These are phyloP conservation scores for Tephrocybe sp. DNA, from an alignment of 768 basidiomycete species.

Conservation along the genomic window DNA sequence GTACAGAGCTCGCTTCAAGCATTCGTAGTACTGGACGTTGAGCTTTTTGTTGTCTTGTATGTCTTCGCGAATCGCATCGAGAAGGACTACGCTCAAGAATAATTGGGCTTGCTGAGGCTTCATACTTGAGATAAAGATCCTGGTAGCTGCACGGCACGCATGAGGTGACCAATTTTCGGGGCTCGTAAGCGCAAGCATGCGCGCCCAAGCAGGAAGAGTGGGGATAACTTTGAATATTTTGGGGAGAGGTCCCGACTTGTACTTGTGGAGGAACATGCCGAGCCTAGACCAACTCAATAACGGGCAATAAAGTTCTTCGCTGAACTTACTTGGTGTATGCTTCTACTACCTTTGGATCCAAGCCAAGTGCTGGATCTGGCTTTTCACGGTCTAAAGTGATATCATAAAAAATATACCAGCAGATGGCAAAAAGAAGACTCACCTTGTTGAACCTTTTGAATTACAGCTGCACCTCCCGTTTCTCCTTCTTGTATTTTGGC, in stretches of 20 bases:
- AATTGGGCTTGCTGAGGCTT: conserved; percentile 93
- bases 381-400: conserved; percentile 42
- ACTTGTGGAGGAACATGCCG: conserved; percentile 79
- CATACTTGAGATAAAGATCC: conserved; percentile 95
- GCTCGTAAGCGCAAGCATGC: conserved; percentile 87
- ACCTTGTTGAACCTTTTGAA: conserved; percentile 66
- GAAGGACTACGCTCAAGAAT: conserved; percentile 87
- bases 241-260: conserved; percentile 92
- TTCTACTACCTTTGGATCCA: conserved; percentile 91
- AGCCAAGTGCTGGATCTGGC: conserved; percentile 81
- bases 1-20: conserved; percentile 88
- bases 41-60: conserved; percentile 86
- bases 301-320: not conserved
- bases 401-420: not conserved
- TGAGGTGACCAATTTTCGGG: conserved; percentile 97
- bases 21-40: conserved; percentile 91
- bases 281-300: conserved; percentile 52
- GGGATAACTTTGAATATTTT: conserved; percentile 99
- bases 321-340: conserved; percentile 83
- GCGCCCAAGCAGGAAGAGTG: conserved; percentile 93
- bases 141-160: conserved; percentile 91
- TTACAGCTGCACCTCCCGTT: conserved; percentile 49
- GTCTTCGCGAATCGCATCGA: conserved; percentile 88
- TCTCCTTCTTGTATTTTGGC: conserved; percentile 80
- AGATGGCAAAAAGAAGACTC: not conserved